These are phyloP conservation scores for Arachis hypogaea DNA, from an alignment of 306 rosid genomes.

Conservation along the genomic window DNA sequence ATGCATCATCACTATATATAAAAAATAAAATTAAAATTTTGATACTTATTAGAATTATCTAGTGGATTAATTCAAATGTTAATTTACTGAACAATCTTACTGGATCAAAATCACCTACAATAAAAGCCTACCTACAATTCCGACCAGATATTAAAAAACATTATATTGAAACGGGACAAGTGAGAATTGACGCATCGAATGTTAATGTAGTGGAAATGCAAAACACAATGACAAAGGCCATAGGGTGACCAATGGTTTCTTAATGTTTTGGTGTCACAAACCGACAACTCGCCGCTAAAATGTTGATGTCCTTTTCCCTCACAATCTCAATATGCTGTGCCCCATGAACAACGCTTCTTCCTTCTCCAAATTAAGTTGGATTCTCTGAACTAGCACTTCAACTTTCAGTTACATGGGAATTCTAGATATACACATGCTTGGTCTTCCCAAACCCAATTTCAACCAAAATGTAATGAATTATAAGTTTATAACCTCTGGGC, in stretches of 20 bases:
- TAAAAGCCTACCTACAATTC: too few relatives aligned
- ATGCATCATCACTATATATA: too few relatives aligned
- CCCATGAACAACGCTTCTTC: background rate
- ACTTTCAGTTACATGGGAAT: too few relatives aligned
- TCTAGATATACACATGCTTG: slow-evolving; percentile 25
- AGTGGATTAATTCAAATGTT: too few relatives aligned
- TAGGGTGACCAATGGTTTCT: slow-evolving; percentile 28
- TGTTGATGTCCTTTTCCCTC: slow-evolving; percentile 44
- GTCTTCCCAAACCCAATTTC: slow-evolving; percentile 5
- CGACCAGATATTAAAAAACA: slow-evolving; percentile 28
- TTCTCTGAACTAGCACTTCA: slow-evolving; percentile 16
- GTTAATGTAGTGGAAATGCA: slow-evolving; percentile 28
- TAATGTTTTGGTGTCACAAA: slow-evolving; percentile 7
- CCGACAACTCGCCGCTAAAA: slow-evolving; percentile 41
- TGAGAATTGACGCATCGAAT: slow-evolving; percentile 14
- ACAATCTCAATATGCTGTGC: slow-evolving; percentile 13
- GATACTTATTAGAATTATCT: too few relatives aligned
- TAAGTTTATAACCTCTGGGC: too few relatives aligned
- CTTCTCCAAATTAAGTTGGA: background rate
- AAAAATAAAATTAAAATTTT: too few relatives aligned
- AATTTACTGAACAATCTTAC: too few relatives aligned
- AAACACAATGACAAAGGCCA: slow-evolving; percentile 39
- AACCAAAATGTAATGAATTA: too few relatives aligned
- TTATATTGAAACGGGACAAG: slow-evolving; percentile 39
- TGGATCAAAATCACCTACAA: too few relatives aligned